Base-by-base conservation (phyloP, 1,284 basidiomycete species). In the Pseudozyma hubeiensis region DNA sequence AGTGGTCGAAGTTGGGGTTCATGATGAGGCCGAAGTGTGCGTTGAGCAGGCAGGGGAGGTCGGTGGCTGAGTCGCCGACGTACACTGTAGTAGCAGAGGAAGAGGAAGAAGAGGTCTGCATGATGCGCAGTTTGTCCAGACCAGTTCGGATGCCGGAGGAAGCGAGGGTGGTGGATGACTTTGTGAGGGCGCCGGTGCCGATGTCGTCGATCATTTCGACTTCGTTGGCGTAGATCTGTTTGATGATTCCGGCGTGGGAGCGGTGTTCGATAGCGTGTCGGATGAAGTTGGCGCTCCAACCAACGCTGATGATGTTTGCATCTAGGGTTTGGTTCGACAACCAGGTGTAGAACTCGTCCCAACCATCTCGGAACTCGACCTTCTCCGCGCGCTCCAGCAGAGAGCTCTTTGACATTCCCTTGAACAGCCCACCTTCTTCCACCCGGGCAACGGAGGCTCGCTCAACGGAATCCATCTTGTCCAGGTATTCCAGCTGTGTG, bases 61-160 rank as follows among this genome's bases (percentile, higher is more conserved):
- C 82, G 6, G 81, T 83, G 19, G 60, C 59, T 29, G 77, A 77
- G 48, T 84, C 82, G 16, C 82, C 82, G 0, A 81, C 62, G 49
- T 81, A 84, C 16, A 84, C 58, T 11, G 37, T 72, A 2, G 65
- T 39, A 1, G 19, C 24, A 14, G 41, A 11, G 31, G 16, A 16
- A 7, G 31, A n/a, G 13, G 75, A 34, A 5, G 41, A 6, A n/a
- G n/a, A n/a, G n/a, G n/a, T n/a, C 5, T 65, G 24, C 48, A 77
- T 52, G 13, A 74, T 48, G 3, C 57, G 17, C 3, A 73, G 47
- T 47, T 84, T 84, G 69, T 84, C 64, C 5, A 56, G 24, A 0
- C 64, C 80, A 0, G 76, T 82, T 0, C 81, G 44, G 10, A 84
- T 77, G 3, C 57, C 71, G 0, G 51, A 63, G n/a, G 50, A 45